Evolutionary conservation across 2,329 filamentous ascomycete species (phyloP).

Genomic region (Hypoxylon sp.): DNA sequence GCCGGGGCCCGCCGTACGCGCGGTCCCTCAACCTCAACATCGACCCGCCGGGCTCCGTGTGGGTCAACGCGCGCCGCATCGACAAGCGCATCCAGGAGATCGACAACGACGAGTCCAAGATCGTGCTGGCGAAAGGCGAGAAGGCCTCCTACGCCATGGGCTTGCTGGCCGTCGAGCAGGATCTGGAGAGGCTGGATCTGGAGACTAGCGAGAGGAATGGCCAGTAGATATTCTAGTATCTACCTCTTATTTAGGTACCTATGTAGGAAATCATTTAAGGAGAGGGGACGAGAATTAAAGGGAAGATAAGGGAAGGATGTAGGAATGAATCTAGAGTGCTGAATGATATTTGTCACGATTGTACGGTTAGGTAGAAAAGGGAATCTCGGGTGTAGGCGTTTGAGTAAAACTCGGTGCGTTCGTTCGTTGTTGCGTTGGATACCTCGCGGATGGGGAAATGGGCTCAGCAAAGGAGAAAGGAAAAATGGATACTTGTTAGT

Average conservation of each 20-base stretch:
- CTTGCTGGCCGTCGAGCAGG: conserved; percentile 81
- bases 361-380: conserved; percentile 9
- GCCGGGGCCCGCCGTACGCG: conserved; percentile 81
- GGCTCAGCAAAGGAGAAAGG: neutral
- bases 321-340: neutral
- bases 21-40: conserved; percentile 59
- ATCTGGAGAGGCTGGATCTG: conserved; percentile 75
- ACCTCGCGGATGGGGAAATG: conserved; percentile 7
- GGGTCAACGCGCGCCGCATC: conserved; percentile 66
- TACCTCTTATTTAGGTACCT: neutral
- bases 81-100: conserved; percentile 67
- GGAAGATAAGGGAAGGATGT: neutral
- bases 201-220: conserved; percentile 57
- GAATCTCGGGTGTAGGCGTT: conserved; percentile 13
- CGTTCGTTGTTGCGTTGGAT: conserved; percentile 14
- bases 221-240: conserved; percentile 10
- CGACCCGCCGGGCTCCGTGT: conserved; percentile 60
- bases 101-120: conserved; percentile 57
- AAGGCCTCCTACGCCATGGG: conserved; percentile 83
- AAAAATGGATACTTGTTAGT: conserved; percentile 14
- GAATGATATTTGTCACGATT: conserved; percentile 5
- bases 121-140: conserved; percentile 75
- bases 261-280: neutral
- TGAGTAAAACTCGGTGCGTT: conserved; percentile 19
- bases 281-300: neutral